Base-by-base conservation (phyloP, 139 green algal species). In the Coelastrella sp. region DNA sequence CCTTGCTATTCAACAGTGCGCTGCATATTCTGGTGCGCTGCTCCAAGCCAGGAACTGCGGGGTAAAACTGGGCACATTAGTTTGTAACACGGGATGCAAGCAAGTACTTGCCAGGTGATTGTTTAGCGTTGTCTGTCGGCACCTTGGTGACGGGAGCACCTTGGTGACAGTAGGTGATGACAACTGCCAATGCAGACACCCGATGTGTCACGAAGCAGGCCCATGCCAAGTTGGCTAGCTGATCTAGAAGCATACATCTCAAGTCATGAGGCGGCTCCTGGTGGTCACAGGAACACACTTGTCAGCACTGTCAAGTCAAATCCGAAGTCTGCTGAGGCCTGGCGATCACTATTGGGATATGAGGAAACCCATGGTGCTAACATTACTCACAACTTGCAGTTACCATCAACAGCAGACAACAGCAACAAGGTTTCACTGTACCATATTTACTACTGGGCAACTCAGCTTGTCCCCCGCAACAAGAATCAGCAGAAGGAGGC, bases 381-480 rank as follows among this genome's bases (percentile, higher is more conserved):
- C 63, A 70, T 78, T 8, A 70, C 76, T 24, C 87, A 80, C 56
- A 76, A 70, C 56, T 61, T 89, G 57, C 60, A 56, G 61, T 58
- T n/a, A 57, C 6, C 58, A 85, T 61, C 27, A 6, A 72, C 5
- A 78, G 87, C 73, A 56, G 85, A 56, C 27, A 49, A 76, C 68
- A 7, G 61, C 68, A 73, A 72, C 70, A 78, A 90, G 49, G 59
- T 94, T 7, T 58, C 68, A 6, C 91, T 98, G 61, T 93, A 94
- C 84, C 94, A 96, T 68, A 88, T 98, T 14, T 98, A 97, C 87
- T 87, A 93, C 15, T 93, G 92, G 79, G 95, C 97, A 22, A 97
- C 95, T 7, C 92, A 96, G 75, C 73, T 95, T 66, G 93, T 98
- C 15, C 96, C 96, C 0, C 89, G 92, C 19, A 74, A 87, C 25